These are phyloP conservation scores for Apium graveolens DNA, from an alignment of 129 eudicot genomes.

Conservation along the genomic window DNA sequence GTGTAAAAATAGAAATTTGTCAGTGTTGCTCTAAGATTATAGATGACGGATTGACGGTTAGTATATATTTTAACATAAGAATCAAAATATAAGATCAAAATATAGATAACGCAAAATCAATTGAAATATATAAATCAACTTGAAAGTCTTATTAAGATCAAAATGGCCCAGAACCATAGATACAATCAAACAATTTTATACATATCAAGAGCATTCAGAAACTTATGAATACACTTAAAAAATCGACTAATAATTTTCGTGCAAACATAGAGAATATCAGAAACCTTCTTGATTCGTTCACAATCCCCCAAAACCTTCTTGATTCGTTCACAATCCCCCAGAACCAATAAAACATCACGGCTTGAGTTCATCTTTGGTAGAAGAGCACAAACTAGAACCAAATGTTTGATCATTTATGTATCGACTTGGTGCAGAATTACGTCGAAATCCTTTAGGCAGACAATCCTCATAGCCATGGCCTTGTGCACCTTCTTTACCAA, in stretches of 20 bases:
- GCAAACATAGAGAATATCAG: no score
- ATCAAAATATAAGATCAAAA: no score
- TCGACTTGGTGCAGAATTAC: slow-evolving; percentile 58
- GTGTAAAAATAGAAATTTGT: no score
- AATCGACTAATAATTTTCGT: neutral
- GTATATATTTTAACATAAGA: no score
- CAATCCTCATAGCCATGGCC: slow-evolving; percentile 35
- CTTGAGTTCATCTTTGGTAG: slow-evolving; percentile 1
- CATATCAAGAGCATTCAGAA: neutral
- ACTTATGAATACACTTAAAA: neutral
- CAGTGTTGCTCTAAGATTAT: no score
- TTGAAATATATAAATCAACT: no score
- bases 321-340: neutral
- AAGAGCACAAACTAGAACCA: slow-evolving; percentile 24
- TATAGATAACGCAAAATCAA: no score
- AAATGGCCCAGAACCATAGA: neutral
- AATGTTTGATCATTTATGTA: slow-evolving; percentile 45
- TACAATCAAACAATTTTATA: neutral
- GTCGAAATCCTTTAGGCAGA: slow-evolving; percentile 58
- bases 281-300: neutral
- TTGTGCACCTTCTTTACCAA: neutral
- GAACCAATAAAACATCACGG: slow-evolving; percentile 14
- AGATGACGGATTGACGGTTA: no score
- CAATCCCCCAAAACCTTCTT: neutral
- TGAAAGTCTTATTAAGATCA: neutral